Base-by-base conservation (phyloP, 805 yeast genomes). In the Priceomyces fermenticarens region DNA sequence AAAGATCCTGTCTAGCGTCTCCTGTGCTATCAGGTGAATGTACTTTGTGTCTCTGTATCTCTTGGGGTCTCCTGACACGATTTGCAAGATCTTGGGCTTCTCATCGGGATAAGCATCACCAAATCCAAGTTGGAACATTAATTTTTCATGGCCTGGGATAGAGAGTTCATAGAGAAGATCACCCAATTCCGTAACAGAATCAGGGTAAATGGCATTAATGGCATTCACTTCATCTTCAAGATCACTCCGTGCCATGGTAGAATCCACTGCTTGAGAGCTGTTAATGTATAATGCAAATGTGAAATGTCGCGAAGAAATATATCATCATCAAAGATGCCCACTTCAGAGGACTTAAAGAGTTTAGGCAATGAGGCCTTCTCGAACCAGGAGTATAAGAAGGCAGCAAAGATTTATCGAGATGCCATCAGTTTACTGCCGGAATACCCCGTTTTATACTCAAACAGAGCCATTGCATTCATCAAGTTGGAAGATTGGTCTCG, bases 131-230 rank as follows among this genome's bases (percentile, higher is more conserved):
- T 84, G 83, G n/a, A 88, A 63, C 2, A 61, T 59, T 35, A 84
- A 70, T 28, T 73, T 72, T 38, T 78, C 80, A 51, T 83, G 84
- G 39, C 80, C 78, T 0, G 96, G 88, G 0, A 79, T 61, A 17
- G 64, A 63, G 10, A 84, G 67, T 34, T 75, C 75, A 43, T 70
- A 70, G 3, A 74, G 55, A 12, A 62, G 63, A 0, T 70, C 64
- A 0, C 63, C 71, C 6, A 73, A 39, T 17, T 50, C 52, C 3
- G 63, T 60, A 28, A 80, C 57, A 31, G 79, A 70, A 11, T 73
- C 85, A 1, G 96, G 97, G 55, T 80, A 91, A 10, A 93, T 91
- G 3, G 97, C 93, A 41, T 87, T 85, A 9, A 91, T 80, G 10
- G 96, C 91, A 30, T 77, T 81, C 13, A 88, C 62, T 55, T 91